phyloP scores from a whole-genome alignment of 2,329 filamentous ascomycete genomes.

The Pseudogymnoascus pannorum region DNA sequence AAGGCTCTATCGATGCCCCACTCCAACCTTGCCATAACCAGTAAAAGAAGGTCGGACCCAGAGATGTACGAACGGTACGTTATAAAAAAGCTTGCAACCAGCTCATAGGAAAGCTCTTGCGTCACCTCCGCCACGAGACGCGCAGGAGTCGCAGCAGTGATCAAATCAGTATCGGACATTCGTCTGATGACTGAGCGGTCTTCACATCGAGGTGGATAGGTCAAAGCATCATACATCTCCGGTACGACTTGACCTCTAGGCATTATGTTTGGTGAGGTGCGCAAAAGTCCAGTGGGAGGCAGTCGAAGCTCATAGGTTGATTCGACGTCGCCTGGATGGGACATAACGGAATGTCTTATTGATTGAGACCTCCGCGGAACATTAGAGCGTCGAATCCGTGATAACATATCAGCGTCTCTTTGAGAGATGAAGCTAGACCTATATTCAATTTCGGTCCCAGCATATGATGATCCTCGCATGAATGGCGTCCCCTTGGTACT shows the following conservation, averaged over 20 bases:
- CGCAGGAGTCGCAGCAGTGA: conserved; percentile 83
- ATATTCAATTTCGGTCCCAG: conserved; percentile 67
- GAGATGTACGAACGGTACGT: conserved; percentile 87
- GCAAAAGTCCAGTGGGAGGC: conserved; percentile 15
- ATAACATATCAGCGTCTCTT: conserved; percentile 18
- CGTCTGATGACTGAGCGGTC: conserved; percentile 78
- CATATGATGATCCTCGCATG: conserved; percentile 73
- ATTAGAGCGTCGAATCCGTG: neutral
- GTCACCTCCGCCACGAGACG: conserved; percentile 94
- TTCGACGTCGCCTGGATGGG: conserved; percentile 20
- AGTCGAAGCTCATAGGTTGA: conserved; percentile 11
- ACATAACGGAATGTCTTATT: conserved; percentile 12
- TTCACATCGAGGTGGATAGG: conserved; percentile 70
- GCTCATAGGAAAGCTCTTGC: conserved; percentile 63
- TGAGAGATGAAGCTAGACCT: conserved; percentile 18
- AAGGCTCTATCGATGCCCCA: conserved; percentile 80
- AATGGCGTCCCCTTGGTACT: conserved; percentile 68
- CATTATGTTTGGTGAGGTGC: conserved; percentile 6
- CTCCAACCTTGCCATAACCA: conserved; percentile 74
- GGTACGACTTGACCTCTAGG: conserved; percentile 49
- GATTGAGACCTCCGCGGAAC: conserved; percentile 17
- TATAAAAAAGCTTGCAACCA: conserved; percentile 95
- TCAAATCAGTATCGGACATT: conserved; percentile 59
- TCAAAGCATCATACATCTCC: conserved; percentile 74
- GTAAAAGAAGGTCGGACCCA: conserved; percentile 66